Evolutionary conservation across 768 basidiomycete species (phyloP).

Genomic region (Termitomyces sp.): DNA sequence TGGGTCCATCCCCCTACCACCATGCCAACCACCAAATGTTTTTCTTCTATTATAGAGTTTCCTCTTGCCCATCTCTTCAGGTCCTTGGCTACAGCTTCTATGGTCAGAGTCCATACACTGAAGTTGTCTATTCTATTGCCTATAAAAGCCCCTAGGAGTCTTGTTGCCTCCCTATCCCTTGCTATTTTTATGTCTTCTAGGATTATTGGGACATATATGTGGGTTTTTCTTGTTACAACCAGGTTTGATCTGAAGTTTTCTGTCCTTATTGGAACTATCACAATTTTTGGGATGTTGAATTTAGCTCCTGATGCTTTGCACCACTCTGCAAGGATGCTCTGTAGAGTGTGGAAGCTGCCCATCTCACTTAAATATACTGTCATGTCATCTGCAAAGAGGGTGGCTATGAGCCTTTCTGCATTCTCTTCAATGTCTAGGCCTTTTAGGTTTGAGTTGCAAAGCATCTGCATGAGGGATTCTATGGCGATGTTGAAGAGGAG

Average conservation of each 20-base stretch:
- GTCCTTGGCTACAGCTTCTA: slow-evolving; percentile 22
- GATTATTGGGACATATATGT: slow-evolving; percentile 16
- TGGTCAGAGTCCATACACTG: slow-evolving; percentile 20
- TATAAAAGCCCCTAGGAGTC: slow-evolving; percentile 28
- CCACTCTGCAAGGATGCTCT: slow-evolving; percentile 32
- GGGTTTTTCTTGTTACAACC: background rate
- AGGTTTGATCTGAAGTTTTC: slow-evolving; percentile 13
- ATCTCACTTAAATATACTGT: slow-evolving; percentile 28
- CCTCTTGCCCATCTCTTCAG: too few relatives aligned
- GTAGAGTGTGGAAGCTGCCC: slow-evolving; percentile 22
- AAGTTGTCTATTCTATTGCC: slow-evolving; percentile 24
- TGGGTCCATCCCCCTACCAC: too few relatives aligned
- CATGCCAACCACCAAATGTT: background rate
- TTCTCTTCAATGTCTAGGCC: slow-evolving; percentile 18
- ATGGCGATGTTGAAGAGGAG: slow-evolving; percentile 37
- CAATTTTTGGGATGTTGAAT: slow-evolving; percentile 40
- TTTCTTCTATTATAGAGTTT: slow-evolving; percentile 5
- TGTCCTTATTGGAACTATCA: slow-evolving; percentile 30
- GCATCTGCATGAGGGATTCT: too few relatives aligned
- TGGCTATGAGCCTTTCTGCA: slow-evolving; percentile 31
- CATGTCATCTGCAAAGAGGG: too few relatives aligned
- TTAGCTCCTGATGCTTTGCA: too few relatives aligned
- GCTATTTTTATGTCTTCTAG: slow-evolving; percentile 21
- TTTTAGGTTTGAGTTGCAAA: slow-evolving; percentile 26
- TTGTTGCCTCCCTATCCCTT: slow-evolving; percentile 19